A percentile compares a stretch with the other conserved stretches of the same genome.
Conservation (phyloP, 768 basidiomycete genomes). For the Neoboletus brunneissimus region DNA sequence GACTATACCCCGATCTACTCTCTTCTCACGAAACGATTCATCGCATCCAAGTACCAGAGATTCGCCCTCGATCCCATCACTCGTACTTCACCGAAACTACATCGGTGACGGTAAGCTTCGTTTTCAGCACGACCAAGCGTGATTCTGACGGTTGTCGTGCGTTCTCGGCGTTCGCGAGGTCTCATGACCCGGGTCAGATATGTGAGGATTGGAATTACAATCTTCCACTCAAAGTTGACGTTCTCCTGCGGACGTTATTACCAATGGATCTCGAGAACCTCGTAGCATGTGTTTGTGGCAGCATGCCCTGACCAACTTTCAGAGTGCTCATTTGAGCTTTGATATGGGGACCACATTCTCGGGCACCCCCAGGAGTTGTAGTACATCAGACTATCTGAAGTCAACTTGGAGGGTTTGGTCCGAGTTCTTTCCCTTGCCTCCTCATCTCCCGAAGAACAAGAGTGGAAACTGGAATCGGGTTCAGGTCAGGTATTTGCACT, state of each 20-base stretch:
- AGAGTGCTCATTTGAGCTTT: slow-evolving; percentile 9
- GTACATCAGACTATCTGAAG: slow-evolving; percentile 8
- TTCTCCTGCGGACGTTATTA: slow-evolving; percentile 8
- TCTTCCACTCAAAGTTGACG: slow-evolving; percentile 18
- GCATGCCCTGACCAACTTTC: slow-evolving; percentile 12
- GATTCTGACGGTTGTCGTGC: slow-evolving; percentile 11
- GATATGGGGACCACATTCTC: slow-evolving; percentile 10
- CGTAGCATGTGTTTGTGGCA: slow-evolving; percentile 10
- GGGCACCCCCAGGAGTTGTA: slow-evolving; percentile 14
- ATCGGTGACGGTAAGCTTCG: slow-evolving; percentile 12
- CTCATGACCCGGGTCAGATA: slow-evolving; percentile 4
- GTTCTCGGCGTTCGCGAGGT: slow-evolving; percentile 5
- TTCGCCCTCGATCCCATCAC: slow-evolving; percentile 4
- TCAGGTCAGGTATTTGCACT: slow-evolving; percentile 16
- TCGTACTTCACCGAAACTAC: slow-evolving; percentile 11
- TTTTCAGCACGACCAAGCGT: slow-evolving; percentile 14
- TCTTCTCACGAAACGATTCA: slow-evolving; percentile 18
- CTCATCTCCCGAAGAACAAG: not conserved
- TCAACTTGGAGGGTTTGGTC: slow-evolving; percentile 10
- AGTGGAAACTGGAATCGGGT: not conserved
- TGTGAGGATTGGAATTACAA: slow-evolving; percentile 19
- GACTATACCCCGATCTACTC: slow-evolving; percentile 11
- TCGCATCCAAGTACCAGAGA: not conserved
- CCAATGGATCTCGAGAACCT: slow-evolving; percentile 12
- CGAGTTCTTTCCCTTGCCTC: slow-evolving; percentile 1